Evolutionary conservation across 306 rosid genomes (phyloP).

Genomic region (Rosa persica): DNA sequence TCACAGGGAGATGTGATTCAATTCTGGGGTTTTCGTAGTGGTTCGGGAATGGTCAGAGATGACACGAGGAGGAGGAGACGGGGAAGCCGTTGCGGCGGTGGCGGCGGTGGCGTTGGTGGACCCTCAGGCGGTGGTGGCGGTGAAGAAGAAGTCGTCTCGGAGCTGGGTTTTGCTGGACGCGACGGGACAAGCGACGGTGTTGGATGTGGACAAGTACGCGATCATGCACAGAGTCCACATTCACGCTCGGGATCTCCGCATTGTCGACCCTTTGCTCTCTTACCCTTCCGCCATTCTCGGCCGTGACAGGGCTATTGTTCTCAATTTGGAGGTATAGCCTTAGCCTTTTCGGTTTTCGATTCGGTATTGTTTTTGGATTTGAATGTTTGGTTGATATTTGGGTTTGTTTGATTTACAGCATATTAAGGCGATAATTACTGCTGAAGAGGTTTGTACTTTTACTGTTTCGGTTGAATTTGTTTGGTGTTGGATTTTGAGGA

Average conservation of each 20-base stretch:
- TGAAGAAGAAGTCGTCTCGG: constrained; percentile 79
- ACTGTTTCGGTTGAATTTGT: background rate
- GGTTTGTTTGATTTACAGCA: constrained; percentile 57
- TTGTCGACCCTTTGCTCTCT: constrained; percentile 85
- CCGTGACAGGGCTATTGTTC: constrained; percentile 91
- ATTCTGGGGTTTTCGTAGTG: background rate
- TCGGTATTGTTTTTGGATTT: too few relatives aligned
- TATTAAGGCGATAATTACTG: constrained; percentile 93
- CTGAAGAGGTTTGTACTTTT: constrained; percentile 70
- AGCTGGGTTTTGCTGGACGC: constrained; percentile 76
- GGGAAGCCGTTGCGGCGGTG: constrained; percentile 58
- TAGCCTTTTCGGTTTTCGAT: background rate
- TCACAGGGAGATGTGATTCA: constrained; percentile 22
- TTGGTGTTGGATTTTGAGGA: background rate
- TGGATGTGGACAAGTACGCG: constrained; percentile 83
- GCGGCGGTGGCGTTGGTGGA: constrained; percentile 74
- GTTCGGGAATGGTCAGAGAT: constrained; percentile 51
- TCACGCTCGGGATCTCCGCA: constrained; percentile 95
- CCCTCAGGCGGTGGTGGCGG: constrained; percentile 45
- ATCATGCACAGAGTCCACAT: constrained; percentile 87
- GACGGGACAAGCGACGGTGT: constrained; percentile 56
- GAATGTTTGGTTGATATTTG: background rate
- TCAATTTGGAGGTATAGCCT: constrained; percentile 70
- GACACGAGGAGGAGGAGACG: constrained; percentile 60
- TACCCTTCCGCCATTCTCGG: constrained; percentile 89